Evolutionary conservation across 331 rosid genomes (phyloP).

Genomic region (Pyrus hybrid): DNA sequence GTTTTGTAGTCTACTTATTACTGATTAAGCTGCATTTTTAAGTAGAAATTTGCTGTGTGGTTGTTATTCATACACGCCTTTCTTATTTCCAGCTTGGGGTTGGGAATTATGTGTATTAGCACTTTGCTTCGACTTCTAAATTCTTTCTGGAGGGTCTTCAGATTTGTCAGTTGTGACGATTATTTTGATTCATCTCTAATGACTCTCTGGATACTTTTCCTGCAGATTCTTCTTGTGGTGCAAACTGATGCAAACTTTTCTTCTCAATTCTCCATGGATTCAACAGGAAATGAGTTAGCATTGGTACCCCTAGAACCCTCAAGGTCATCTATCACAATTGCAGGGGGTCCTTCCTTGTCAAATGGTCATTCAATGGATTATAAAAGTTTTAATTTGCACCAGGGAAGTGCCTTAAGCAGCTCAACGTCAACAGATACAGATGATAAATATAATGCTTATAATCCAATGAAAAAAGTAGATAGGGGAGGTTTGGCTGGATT

Average conservation of each 20-base stretch:
- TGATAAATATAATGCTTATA: slow-evolving; percentile 41
- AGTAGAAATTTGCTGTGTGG: background rate
- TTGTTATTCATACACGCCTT: background rate
- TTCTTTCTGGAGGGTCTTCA: background rate
- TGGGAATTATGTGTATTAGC: background rate
- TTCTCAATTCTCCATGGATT: slow-evolving; percentile 46
- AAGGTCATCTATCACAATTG: slow-evolving; percentile 77
- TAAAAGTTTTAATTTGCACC: slow-evolving; percentile 37
- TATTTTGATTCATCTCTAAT: slow-evolving; percentile 18
- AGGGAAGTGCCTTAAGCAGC: slow-evolving; percentile 52
- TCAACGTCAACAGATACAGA: slow-evolving; percentile 54
- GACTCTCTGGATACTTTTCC: slow-evolving; percentile 22
- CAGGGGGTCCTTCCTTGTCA: slow-evolving; percentile 85
- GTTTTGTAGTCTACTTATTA: background rate
- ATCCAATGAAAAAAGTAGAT: slow-evolving; percentile 41
- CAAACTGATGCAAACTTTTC: slow-evolving; percentile 25
- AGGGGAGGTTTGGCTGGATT: slow-evolving; percentile 90
- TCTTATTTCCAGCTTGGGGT: background rate
- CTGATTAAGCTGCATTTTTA: background rate
- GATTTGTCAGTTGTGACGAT: slow-evolving; percentile 7
- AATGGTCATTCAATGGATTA: slow-evolving; percentile 74
- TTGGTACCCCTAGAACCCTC: slow-evolving; percentile 84
- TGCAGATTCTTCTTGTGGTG: slow-evolving; percentile 81
- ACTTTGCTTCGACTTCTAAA: background rate
- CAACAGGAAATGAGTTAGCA: slow-evolving; percentile 84